These are phyloP conservation scores for Centaurea solstitialis DNA, from an alignment of 129 eudicot genomes.

Conservation along the genomic window DNA sequence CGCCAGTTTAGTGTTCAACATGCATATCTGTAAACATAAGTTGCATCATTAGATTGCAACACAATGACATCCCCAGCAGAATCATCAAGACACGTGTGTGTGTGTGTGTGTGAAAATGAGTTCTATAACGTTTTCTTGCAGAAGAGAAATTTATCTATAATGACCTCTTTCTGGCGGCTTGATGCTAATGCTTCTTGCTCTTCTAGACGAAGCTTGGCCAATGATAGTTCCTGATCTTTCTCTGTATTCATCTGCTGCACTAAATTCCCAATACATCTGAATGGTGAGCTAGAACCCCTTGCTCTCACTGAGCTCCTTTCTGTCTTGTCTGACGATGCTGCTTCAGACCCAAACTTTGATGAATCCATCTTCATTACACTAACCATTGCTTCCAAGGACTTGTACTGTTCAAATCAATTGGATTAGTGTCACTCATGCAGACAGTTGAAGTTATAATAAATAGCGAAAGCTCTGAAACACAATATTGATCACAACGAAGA, in stretches of 20 bases:
- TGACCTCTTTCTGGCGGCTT: conserved; percentile 77
- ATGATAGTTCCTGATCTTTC: conserved; percentile 72
- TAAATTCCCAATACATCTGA: conserved; percentile 77
- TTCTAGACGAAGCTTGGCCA: conserved; percentile 59
- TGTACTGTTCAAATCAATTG: conserved; percentile 55
- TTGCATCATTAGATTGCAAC: conserved; percentile 12
- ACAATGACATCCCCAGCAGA: neutral
- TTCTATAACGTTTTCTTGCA: neutral
- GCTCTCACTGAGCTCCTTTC: conserved; percentile 55
- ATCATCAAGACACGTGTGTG: neutral
- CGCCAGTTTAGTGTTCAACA: conserved; percentile 72
- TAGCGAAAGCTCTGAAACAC: neutral
- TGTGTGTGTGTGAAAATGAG: neutral
- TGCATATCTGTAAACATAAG: conserved; percentile 52
- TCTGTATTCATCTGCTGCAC: conserved; percentile 87
- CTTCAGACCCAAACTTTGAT: conserved; percentile 39
- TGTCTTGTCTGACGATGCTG: conserved; percentile 42
- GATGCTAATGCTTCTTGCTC: conserved; percentile 70
- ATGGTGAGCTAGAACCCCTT: conserved; percentile 91
- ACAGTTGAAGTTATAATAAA: neutral
- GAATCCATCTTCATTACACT: conserved; percentile 50
- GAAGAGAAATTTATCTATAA: neutral
- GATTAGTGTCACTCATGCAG: too few species aligned
- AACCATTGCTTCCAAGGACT: conserved; percentile 75
- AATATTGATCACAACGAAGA: neutral